phyloP scores from a whole-genome alignment of 2,329 filamentous ascomycete species.

The Sporothrix brunneoviolacea region DNA sequence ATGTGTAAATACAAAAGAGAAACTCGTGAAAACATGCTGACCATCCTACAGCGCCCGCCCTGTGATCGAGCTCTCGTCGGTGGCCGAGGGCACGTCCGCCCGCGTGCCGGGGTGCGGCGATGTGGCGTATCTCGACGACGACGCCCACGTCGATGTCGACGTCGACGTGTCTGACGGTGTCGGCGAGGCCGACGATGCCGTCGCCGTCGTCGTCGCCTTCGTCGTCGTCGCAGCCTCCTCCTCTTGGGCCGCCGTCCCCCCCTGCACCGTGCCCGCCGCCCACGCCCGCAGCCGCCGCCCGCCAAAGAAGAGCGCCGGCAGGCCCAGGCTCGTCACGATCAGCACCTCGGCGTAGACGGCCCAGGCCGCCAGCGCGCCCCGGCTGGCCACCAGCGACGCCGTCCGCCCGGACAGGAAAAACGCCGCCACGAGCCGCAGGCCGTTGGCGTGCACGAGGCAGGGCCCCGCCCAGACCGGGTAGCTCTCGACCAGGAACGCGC shows the following conservation, averaged over 20 bases:
- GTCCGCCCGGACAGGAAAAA: conserved; percentile 26
- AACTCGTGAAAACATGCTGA: too few species aligned
- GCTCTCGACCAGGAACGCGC: conserved; percentile 29
- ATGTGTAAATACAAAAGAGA: too few species aligned
- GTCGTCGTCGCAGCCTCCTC: too few species aligned
- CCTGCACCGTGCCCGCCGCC: conserved; percentile 23
- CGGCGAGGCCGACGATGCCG: too few species aligned
- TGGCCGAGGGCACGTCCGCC: background rate
- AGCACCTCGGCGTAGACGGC: conserved; percentile 27
- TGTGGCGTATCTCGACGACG: background rate
- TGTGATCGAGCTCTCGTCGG: background rate
- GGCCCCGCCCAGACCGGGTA: conserved; percentile 28
- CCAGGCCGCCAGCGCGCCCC: conserved; percentile 24
- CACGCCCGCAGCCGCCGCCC: conserved; percentile 24
- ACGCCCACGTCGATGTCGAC: background rate
- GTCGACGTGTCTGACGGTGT: background rate
- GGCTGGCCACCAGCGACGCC: conserved; percentile 23
- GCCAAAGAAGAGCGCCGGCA: conserved; percentile 25
- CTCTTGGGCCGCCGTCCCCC: too few species aligned
- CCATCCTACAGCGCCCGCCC: conserved; percentile 4
- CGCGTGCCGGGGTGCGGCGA: background rate
- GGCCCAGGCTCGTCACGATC: conserved; percentile 25
- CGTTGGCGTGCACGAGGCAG: conserved; percentile 28
- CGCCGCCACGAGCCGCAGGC: conserved; percentile 26
- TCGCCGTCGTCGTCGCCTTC: too few species aligned